phyloP scores from a whole-genome alignment of 106 monocot genomes.

The Vanilla planifolia region DNA sequence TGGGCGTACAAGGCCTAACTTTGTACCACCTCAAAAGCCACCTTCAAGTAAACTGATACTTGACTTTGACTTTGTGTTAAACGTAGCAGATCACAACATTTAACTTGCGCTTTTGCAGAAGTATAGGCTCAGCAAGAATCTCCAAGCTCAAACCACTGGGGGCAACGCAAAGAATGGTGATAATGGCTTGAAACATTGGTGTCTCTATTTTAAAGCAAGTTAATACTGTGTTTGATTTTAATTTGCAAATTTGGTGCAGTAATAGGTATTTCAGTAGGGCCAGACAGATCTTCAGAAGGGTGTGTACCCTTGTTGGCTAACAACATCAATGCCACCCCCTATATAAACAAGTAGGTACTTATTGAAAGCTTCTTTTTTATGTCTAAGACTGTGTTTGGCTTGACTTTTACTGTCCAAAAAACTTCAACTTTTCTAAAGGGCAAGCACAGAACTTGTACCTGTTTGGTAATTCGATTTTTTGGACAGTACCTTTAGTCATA shows the following conservation, averaged over 20 bases:
- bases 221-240: neutral
- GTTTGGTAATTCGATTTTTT: no score
- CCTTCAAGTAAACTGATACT: constrained; percentile 36
- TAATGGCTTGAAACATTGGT: neutral
- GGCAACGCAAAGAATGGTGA: constrained; percentile 37
- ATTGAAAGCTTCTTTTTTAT: neutral
- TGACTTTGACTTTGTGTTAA: neutral
- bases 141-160: constrained; percentile 27
- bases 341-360: constrained; percentile 58
- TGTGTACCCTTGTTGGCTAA: constrained; percentile 9
- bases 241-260: constrained; percentile 4
- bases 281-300: constrained; percentile 39
- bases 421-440: no score
- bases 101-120: constrained; percentile 26
- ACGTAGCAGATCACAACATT: neutral
- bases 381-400: no score
- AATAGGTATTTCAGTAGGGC: constrained; percentile 9
- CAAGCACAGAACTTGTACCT: no score
- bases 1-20: constrained; percentile 67
- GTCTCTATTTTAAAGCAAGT: neutral
- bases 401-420: no score
- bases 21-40: constrained; percentile 72
- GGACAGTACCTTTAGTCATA: no score
- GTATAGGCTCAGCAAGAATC: constrained; percentile 58
- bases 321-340: constrained; percentile 16